Evolutionary conservation across 2,329 filamentous ascomycete genomes (phyloP).

Genomic region (Ophiostoma triangulosporum): DNA sequence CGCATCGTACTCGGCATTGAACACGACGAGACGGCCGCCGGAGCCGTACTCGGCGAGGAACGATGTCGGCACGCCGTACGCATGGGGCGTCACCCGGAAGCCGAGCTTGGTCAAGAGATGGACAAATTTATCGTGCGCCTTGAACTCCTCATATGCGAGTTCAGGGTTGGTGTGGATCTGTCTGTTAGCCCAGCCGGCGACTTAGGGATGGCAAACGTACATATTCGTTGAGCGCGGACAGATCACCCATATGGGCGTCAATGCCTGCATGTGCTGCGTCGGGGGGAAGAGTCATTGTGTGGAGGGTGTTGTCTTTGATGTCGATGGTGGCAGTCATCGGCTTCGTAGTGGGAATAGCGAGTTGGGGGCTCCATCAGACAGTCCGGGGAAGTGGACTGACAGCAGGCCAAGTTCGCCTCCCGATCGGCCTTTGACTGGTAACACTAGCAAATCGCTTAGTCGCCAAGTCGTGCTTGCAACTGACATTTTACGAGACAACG

Average conservation of each 20-base stretch:
- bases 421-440: no score
- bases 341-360: no score
- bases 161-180: slow-evolving; percentile 31
- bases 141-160: slow-evolving; percentile 33
- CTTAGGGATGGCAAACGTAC: background rate
- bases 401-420: no score
- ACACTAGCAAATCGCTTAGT: no score
- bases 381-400: no score
- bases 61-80: slow-evolving; percentile 36
- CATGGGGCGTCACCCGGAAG: slow-evolving; percentile 31
- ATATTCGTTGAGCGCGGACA: slow-evolving; percentile 3
- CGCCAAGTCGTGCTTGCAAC: no score
- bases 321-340: no score
- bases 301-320: background rate
- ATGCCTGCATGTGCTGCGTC: slow-evolving; percentile 1
- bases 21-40: slow-evolving; percentile 11
- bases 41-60: slow-evolving; percentile 27
- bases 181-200: background rate
- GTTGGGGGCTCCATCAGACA: no score
- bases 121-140: slow-evolving; percentile 35
- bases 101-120: slow-evolving; percentile 29
- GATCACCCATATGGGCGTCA: slow-evolving; percentile 3
- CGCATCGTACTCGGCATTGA: slow-evolving; percentile 18
- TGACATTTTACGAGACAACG: no score
- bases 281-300: background rate